Evolutionary conservation across 2,329 filamentous ascomycete genomes (phyloP), one percentile per base, ranked within the genome.

Genomic region (Ophiocordyceps camponoti-leonardi): DNA sequence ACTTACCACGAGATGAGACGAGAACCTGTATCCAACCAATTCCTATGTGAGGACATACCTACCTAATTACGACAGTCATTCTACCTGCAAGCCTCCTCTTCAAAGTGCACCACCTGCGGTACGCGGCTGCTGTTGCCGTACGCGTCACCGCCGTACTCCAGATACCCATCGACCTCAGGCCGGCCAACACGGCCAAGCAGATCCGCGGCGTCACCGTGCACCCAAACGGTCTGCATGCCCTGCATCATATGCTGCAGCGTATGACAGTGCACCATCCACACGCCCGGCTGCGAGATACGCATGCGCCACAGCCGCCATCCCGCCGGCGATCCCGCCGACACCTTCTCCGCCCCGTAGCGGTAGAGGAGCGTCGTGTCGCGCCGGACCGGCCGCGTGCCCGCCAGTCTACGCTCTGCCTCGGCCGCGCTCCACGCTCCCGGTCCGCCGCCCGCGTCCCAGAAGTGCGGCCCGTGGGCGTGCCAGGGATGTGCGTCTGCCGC

Each of bases 201-300:
- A 19, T 44, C 30, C 6, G 10, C 31, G 30, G 42, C 42, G 30
- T 44, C 30, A 10, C 44, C 22, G n/a, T 44, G 23, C 11, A 41
- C 31, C 23, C 42, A 44, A 6, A 44, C 42, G 12, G 19, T 30
- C 23, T 43, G 45, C 35, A 41, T 41, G 53, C 68, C 50, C 46
- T 77, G 76, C 18, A 74, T 59, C 67, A 75, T 74, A 54, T 79
- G 75, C 46, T 70, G 67, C 42, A 73, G 51, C 19, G 72, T 67
- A 54, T 79, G 75, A 48, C 75, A 79, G 55, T 79, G 75, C 49
- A 79, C 61, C 71, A 79, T 71, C 73, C 73, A 79, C 3, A 73
- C 72, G 0, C 76, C 77, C 0, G 51, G 42, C 37, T 50, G 43
- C 20, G 62, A 56, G 2, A 69, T 56, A 5, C 62, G 54, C 1